Conservation (phyloP, 164 flowering plant genomes). For the Dillenia turbinata region DNA sequence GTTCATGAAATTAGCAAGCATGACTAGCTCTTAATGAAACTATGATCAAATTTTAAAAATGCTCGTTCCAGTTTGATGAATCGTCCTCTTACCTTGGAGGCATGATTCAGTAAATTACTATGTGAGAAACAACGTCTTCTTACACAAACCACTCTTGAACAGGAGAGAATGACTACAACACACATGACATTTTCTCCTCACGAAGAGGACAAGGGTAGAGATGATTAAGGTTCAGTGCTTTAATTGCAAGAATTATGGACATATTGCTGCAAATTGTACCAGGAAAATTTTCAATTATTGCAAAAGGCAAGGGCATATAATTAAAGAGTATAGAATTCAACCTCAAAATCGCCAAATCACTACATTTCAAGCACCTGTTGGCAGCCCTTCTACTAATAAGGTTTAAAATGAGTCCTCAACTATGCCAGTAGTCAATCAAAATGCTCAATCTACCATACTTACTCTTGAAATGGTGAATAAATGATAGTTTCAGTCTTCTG, state of each 20-base stretch:
- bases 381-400: no score
- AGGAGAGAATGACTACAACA: neutral
- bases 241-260: neutral
- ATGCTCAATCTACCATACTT: no score
- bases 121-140: neutral
- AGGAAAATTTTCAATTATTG: neutral
- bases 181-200: neutral
- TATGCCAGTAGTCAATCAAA: no score
- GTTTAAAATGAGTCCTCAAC: no score
- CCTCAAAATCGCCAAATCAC: no score
- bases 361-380: no score
- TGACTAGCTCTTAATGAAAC: slow-evolving; percentile 1
- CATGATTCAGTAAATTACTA: neutral
- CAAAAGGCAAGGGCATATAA: neutral
- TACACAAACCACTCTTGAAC: neutral
- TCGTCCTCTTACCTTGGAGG: neutral
- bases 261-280: neutral
- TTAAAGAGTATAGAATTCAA: neutral
- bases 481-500: neutral
- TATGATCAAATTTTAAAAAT: neutral
- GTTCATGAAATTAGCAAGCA: neutral
- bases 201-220: neutral
- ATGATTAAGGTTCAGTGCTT: neutral
- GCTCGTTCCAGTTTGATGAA: neutral
- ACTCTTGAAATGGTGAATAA: no score